Conservation (phyloP, 2,329 filamentous ascomycete species). For the Monosporascus sp. region DNA sequence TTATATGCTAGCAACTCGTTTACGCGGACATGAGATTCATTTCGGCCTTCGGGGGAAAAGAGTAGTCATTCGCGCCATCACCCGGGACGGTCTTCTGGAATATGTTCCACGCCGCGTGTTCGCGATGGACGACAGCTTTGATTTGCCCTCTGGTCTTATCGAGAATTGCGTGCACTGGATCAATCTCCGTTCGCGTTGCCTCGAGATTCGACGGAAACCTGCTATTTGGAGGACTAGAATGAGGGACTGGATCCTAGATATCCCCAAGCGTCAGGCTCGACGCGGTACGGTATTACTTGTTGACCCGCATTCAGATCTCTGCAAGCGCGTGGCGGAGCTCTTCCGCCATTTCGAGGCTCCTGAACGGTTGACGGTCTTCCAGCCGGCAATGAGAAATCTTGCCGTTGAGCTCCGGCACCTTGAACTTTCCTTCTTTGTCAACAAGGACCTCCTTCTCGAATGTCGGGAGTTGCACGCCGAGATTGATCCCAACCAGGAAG, state of each 20-base stretch:
- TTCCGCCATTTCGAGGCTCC: slow-evolving; percentile 46
- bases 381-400: slow-evolving; percentile 31
- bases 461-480: slow-evolving; percentile 44
- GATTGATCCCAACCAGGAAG: slow-evolving; percentile 53
- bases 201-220: slow-evolving; percentile 48
- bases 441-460: slow-evolving; percentile 32
- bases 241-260: slow-evolving; percentile 31
- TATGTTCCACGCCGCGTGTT: slow-evolving; percentile 29
- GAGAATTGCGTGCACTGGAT: slow-evolving; percentile 57
- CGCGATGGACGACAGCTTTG: slow-evolving; percentile 22
- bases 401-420: slow-evolving; percentile 46
- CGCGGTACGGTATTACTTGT: slow-evolving; percentile 32
- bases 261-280: slow-evolving; percentile 14
- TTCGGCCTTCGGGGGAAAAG: slow-evolving; percentile 41
- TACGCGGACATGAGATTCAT: slow-evolving; percentile 42
- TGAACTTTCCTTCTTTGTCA: slow-evolving; percentile 50
- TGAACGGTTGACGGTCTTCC: slow-evolving; percentile 39
- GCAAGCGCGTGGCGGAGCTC: slow-evolving; percentile 31
- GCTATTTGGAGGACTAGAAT: slow-evolving; percentile 22
- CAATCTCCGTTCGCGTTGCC: slow-evolving; percentile 29
- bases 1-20: slow-evolving; percentile 29
- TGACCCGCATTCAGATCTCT: slow-evolving; percentile 40
- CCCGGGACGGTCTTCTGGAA: slow-evolving; percentile 21
- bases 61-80: slow-evolving; percentile 38
- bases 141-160: slow-evolving; percentile 48